A percentile compares a stretch with the other conserved stretches of the same genome.
Conservation (phyloP, 108 stramenopile species). For the Nannochloropsis gaditana region DNA sequence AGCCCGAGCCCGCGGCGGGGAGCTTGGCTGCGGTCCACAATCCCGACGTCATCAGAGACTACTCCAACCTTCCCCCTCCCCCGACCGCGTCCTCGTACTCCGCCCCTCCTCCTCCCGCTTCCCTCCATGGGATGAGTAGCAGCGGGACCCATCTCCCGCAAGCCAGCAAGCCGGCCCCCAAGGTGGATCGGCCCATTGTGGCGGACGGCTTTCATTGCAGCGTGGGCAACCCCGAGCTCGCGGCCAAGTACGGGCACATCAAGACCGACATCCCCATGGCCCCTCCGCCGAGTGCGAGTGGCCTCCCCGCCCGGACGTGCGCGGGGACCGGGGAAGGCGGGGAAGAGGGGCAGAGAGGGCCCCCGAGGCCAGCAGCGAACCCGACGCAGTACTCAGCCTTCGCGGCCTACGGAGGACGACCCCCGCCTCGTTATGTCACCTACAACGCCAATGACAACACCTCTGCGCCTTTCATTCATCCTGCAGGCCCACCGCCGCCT, state of each 20-base stretch:
- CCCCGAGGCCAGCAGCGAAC: background rate
- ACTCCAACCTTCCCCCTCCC: constrained; percentile 1
- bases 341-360: background rate
- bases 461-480: background rate
- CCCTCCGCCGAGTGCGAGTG: background rate
- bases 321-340: too few relatives aligned
- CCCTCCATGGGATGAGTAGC: background rate
- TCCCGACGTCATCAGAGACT: constrained; percentile 11
- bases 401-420: background rate
- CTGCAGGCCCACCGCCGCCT: background rate
- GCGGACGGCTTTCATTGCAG: background rate
- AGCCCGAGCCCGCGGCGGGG: constrained; percentile 13
- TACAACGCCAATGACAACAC: constrained; percentile 13
- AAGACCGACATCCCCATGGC: background rate
- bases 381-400: constrained; percentile 3
- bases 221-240: background rate
- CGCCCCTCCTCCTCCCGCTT: background rate
- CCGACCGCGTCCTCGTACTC: background rate
- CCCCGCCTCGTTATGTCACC: constrained; percentile 16
- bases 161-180: background rate
- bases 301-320: background rate
- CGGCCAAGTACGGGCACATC: background rate
- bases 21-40: background rate
- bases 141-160: background rate
- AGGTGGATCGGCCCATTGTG: background rate